Percentiles rank a stretch among this genome's conserved stretches.
Conservation (phyloP, 2,329 filamentous ascomycete species). For the Waltergamsia citrina region DNA sequence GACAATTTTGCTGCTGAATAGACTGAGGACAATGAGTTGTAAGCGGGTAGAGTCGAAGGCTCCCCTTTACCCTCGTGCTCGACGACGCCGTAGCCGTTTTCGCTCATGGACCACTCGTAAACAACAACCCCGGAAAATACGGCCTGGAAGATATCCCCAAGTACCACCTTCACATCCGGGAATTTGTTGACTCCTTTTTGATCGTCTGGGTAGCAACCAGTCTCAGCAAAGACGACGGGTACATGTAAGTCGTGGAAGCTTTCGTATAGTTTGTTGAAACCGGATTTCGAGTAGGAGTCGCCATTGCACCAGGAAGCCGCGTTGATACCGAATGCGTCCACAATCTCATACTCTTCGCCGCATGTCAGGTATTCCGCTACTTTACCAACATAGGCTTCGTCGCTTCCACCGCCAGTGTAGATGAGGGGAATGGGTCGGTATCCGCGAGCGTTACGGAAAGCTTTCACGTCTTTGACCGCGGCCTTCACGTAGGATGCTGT, state of each 20-base stretch:
- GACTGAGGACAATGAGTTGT: background rate
- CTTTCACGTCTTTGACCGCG: slow-evolving; percentile 1
- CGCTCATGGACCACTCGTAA: background rate
- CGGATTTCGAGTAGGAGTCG: background rate
- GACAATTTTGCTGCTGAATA: background rate
- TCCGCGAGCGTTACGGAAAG: slow-evolving; percentile 1
- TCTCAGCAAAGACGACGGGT: slow-evolving; percentile 2
- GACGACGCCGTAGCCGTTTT: background rate
- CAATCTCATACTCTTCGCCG: slow-evolving; percentile 1
- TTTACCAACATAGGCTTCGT: background rate
- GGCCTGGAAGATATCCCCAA: slow-evolving; percentile 1
- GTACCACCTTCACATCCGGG: slow-evolving; percentile 1
- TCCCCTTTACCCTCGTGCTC: background rate
- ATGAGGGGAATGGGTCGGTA: slow-evolving; percentile 1
- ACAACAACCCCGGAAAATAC: slow-evolving; percentile 3
- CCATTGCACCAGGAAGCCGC: background rate
- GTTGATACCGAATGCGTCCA: slow-evolving; percentile 1
- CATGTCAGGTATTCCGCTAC: slow-evolving; percentile 1
- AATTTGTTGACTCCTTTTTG: background rate
- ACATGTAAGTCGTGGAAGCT: background rate
- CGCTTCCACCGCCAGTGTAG: background rate
- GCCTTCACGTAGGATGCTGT: slow-evolving; percentile 1
- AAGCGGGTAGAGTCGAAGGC: background rate
- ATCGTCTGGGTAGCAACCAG: slow-evolving; percentile 1
- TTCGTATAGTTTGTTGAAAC: slow-evolving; percentile 1